Conservation (phyloP, 768 basidiomycete species). For the Boletus subcaerulescens region DNA sequence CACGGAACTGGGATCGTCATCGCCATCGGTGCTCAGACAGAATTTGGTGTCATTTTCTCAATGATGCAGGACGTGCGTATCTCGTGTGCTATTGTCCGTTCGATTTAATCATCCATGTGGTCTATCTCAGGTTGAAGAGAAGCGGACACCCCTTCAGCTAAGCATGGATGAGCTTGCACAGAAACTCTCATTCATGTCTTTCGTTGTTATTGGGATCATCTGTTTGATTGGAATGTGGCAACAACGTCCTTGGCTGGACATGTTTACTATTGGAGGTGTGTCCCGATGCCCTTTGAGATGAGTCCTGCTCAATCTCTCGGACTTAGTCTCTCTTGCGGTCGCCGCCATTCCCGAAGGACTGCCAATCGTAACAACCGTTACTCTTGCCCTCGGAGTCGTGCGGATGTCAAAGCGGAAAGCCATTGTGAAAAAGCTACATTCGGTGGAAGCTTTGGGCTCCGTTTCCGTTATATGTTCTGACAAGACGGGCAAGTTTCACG, state of each 20-base stretch:
- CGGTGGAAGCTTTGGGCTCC: slow-evolving; percentile 89
- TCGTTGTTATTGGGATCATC: slow-evolving; percentile 92
- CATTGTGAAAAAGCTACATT: slow-evolving; percentile 95
- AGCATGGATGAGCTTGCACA: slow-evolving; percentile 97
- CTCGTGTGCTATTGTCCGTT: neutral
- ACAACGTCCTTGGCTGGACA: slow-evolving; percentile 86
- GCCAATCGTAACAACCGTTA: slow-evolving; percentile 96
- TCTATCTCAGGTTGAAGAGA: slow-evolving; percentile 63
- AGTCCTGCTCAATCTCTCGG: slow-evolving; percentile 13
- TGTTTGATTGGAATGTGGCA: slow-evolving; percentile 88
- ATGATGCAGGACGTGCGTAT: slow-evolving; percentile 92
- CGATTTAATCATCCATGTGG: neutral
- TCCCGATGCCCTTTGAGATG: neutral
- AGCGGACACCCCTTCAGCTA: slow-evolving; percentile 86
- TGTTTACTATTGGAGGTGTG: slow-evolving; percentile 98
- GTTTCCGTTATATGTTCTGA: slow-evolving; percentile 98
- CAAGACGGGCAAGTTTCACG: slow-evolving; percentile 70
- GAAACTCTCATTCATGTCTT: slow-evolving; percentile 85
- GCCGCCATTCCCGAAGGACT: slow-evolving; percentile 97
- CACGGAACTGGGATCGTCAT: slow-evolving; percentile 86
- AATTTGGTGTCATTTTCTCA: slow-evolving; percentile 94
- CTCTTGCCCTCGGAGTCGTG: slow-evolving; percentile 89
- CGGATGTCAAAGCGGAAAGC: slow-evolving; percentile 94
- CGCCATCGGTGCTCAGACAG: slow-evolving; percentile 79
- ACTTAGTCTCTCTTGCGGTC: slow-evolving; percentile 90